Conservation (phyloP, 148 eudicot genomes). For the Drosera capensis region DNA sequence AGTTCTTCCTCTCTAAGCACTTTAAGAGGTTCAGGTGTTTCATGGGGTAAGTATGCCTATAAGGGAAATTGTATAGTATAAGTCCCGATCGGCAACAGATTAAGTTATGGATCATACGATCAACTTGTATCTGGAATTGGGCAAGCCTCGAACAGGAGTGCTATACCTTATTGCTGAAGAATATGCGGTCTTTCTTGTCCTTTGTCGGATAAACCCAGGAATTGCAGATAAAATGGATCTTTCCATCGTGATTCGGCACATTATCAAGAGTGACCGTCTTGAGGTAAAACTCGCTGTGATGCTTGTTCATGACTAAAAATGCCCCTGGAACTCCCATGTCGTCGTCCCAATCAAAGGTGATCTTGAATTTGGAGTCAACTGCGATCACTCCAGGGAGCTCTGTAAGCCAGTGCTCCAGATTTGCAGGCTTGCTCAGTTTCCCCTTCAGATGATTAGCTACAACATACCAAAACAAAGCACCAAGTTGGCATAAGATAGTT, state of each 20-base stretch:
- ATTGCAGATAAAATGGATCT: conserved; percentile 50
- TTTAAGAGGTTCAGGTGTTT: conserved; percentile 9
- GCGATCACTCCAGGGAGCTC: background rate
- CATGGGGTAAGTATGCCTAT: conserved; percentile 14
- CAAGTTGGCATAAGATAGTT: no score
- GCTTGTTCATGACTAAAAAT: conserved; percentile 15
- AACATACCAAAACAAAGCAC: no score
- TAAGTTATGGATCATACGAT: no score
- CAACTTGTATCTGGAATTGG: no score
- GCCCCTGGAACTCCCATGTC: conserved; percentile 31
- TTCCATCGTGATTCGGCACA: conserved; percentile 33
- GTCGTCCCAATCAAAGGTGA: conserved; percentile 23
- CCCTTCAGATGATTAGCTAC: conserved; percentile 9
- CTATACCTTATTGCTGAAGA: conserved; percentile 78
- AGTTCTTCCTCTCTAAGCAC: conserved; percentile 14
- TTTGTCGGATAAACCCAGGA: conserved; percentile 65
- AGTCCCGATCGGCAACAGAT: no score
- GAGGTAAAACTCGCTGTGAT: conserved; percentile 29
- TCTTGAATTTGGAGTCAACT: conserved; percentile 8
- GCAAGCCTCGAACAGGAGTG: no score
- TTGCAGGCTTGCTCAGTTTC: conserved; percentile 17
- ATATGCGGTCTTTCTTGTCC: conserved; percentile 46
- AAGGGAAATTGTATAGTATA: no score
- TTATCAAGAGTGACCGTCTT: conserved; percentile 45
- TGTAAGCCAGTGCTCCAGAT: background rate